Evolutionary conservation across 176 grass and related monocot species (phyloP).

Genomic region (Dactylis glomerata): DNA sequence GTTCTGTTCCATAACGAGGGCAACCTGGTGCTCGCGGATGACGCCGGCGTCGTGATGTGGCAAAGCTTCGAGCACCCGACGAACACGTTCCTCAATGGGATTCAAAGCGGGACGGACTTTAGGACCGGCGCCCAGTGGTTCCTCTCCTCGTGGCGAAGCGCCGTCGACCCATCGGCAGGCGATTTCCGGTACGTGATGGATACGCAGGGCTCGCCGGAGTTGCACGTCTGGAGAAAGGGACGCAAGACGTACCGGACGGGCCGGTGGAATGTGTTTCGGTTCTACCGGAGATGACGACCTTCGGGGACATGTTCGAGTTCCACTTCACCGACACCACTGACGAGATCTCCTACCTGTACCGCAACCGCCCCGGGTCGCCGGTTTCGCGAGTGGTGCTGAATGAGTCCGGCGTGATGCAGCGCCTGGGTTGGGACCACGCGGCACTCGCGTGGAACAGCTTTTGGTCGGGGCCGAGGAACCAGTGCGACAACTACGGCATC

Average conservation of each 20-base stretch:
- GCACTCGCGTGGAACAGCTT: too few relatives aligned
- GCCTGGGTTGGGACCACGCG: too few relatives aligned
- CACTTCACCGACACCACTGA: too few relatives aligned
- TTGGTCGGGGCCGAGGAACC: too few relatives aligned
- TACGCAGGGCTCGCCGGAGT: conserved; percentile 40
- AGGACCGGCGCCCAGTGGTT: conserved; percentile 25
- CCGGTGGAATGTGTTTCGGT: conserved; percentile 45
- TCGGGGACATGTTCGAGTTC: conserved; percentile 35
- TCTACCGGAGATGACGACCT: conserved; percentile 51
- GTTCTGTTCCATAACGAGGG: conserved; percentile 47
- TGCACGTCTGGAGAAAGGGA: background rate
- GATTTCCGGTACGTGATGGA: too few relatives aligned
- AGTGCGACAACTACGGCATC: too few relatives aligned
- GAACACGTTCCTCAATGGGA: conserved; percentile 42
- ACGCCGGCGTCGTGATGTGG: conserved; percentile 29
- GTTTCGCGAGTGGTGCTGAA: too few relatives aligned
- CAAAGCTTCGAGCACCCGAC: conserved; percentile 65
- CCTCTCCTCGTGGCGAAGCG: conserved; percentile 47
- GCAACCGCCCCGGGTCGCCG: too few relatives aligned
- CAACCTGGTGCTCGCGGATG: conserved; percentile 44
- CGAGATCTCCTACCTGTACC: too few relatives aligned
- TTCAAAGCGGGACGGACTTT: conserved; percentile 23
- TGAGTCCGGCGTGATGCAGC: too few relatives aligned
- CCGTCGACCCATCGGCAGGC: conserved; percentile 39
- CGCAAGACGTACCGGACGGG: conserved; percentile 39